These are phyloP conservation scores for Eutrema japonicum DNA, from an alignment of 345 rosid species.

Conservation along the genomic window DNA sequence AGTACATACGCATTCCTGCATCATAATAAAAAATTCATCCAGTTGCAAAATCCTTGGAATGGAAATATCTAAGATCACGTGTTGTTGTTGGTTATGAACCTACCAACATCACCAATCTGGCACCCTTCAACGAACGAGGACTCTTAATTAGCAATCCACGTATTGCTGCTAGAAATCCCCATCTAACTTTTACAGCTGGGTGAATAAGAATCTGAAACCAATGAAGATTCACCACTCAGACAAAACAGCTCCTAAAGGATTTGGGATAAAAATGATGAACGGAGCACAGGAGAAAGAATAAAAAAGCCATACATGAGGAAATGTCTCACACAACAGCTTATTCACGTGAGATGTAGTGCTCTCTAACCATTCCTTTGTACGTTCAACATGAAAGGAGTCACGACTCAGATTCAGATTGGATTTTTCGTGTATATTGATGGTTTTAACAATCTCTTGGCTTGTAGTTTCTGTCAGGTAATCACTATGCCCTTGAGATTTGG, in stretches of 20 bases:
- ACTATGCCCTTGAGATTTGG: constrained; percentile 49
- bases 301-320: constrained; percentile 70
- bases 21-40: constrained; percentile 28
- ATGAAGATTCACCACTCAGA: constrained; percentile 25
- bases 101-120: constrained; percentile 86
- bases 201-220: constrained; percentile 76
- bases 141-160: constrained; percentile 70
- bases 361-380: constrained; percentile 82
- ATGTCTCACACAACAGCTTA: constrained; percentile 68
- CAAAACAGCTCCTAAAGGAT: background rate
- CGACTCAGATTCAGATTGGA: constrained; percentile 38
- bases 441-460: constrained; percentile 41
- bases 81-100: constrained; percentile 31
- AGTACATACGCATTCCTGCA: constrained; percentile 87
- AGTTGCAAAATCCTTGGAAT: constrained; percentile 2
- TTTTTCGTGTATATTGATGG: constrained; percentile 37
- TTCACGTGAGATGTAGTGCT: constrained; percentile 67
- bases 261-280: constrained; percentile 16
- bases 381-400: constrained; percentile 66
- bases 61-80: background rate
- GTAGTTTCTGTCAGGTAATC: constrained; percentile 44
- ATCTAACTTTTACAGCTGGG: constrained; percentile 67
- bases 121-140: constrained; percentile 60
- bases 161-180: constrained; percentile 71
- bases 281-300: constrained; percentile 18